A percentile compares a stretch with the other conserved stretches of the same genome.
phyloP scores from a whole-genome alignment of 2,329 filamentous ascomycete species.

The Sporothrix humicola region DNA sequence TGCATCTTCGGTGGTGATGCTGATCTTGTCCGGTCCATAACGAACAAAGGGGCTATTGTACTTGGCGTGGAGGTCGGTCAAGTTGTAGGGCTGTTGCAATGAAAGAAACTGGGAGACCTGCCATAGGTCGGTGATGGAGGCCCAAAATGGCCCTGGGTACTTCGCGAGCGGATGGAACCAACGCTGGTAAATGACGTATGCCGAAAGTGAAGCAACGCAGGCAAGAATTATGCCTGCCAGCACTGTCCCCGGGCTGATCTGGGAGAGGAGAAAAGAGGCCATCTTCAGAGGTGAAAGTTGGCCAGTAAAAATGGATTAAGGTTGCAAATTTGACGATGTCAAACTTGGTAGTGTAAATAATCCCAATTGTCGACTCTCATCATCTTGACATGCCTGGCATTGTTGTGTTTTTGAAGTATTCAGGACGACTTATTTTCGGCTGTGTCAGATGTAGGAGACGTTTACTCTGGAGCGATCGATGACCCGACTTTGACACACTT shows the following conservation, averaged over 20 bases:
- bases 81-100: constrained; percentile 40
- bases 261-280: neutral
- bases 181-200: constrained; percentile 37
- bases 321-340: too few species aligned
- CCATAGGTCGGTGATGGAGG: constrained; percentile 44
- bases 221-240: neutral
- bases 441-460: too few species aligned
- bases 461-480: too few species aligned
- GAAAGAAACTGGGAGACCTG: constrained; percentile 39
- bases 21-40: constrained; percentile 45
- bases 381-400: too few species aligned
- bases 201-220: neutral
- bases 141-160: constrained; percentile 44
- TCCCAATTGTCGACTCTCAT: too few species aligned
- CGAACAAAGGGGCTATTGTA: constrained; percentile 42
- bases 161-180: constrained; percentile 43
- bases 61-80: constrained; percentile 41
- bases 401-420: too few species aligned
- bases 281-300: neutral
- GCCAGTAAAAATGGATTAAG: too few species aligned
- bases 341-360: too few species aligned
- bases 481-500: too few species aligned
- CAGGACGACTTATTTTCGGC: too few species aligned
- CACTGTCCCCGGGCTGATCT: neutral
- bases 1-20: constrained; percentile 42